A percentile compares a stretch with the other conserved stretches of the same genome.
Evolutionary conservation across 2,329 filamentous ascomycete species (phyloP).

Genomic region (Macroventuria anomochaeta): DNA sequence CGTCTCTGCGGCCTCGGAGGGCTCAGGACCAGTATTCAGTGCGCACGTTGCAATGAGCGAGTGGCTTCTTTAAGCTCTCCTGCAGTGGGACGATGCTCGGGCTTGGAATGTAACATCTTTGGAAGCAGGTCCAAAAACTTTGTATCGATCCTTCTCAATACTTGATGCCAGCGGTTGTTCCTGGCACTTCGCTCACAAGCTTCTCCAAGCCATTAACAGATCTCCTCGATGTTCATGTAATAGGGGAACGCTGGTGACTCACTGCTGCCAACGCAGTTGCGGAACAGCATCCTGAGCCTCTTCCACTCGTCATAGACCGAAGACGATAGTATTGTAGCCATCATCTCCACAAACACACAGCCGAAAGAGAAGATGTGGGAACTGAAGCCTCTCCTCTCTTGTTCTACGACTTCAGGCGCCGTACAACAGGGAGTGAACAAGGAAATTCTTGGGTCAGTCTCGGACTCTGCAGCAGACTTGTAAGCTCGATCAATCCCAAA

Average conservation of each 20-base stretch:
- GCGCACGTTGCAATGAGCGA: neutral
- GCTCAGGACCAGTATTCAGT: neutral
- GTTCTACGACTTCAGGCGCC: conserved; percentile 27
- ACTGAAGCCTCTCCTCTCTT: conserved; percentile 16
- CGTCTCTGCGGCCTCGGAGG: neutral
- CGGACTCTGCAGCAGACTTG: conserved; percentile 10
- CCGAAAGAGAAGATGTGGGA: conserved; percentile 4
- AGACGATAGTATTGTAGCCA: neutral
- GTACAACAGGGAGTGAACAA: conserved; percentile 25
- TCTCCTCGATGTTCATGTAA: too few species aligned
- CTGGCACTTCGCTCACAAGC: neutral
- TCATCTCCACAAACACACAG: conserved; percentile 9
- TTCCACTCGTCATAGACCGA: neutral
- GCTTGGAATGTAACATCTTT: neutral
- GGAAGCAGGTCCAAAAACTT: neutral
- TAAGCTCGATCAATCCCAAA: conserved; percentile 27
- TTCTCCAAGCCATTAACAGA: neutral
- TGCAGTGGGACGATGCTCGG: neutral
- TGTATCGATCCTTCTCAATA: neutral
- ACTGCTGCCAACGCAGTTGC: too few species aligned
- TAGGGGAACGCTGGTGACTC: too few species aligned
- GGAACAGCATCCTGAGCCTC: neutral
- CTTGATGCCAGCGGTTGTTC: neutral
- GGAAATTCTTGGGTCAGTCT: conserved; percentile 23
- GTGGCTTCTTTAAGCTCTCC: neutral